Conservation (phyloP, 192 early-diverging fungal genomes). For the Mortierella antarctica region DNA sequence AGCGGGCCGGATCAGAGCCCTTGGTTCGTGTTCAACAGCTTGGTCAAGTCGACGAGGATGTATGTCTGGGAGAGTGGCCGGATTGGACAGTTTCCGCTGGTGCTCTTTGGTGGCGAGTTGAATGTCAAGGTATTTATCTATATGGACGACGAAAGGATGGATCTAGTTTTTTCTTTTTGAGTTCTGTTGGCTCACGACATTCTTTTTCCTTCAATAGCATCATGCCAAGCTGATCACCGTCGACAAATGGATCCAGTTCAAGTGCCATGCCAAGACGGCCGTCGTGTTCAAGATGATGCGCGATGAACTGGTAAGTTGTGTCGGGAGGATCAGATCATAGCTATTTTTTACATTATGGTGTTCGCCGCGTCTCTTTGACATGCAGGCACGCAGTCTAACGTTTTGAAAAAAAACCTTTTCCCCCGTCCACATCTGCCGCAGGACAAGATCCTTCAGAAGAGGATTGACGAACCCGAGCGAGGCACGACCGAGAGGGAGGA, state of each 20-base stretch:
- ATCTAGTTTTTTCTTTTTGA: too few species aligned
- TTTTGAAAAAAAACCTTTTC: background rate
- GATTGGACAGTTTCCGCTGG: constrained; percentile 54
- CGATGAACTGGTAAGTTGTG: constrained; percentile 54
- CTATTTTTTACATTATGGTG: background rate
- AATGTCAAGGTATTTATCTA: constrained; percentile 55
- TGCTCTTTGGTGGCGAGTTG: constrained; percentile 62
- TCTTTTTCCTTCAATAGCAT: constrained; percentile 41
- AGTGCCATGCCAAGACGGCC: constrained; percentile 64
- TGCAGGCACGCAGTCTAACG: background rate
- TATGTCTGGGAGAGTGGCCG: constrained; percentile 64
- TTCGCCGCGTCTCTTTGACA: too few species aligned
- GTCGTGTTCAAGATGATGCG: constrained; percentile 63
- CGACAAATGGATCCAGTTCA: constrained; percentile 65
- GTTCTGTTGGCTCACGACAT: background rate
- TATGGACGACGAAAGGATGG: background rate
- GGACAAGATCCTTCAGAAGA: constrained; percentile 52
- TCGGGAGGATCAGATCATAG: background rate
- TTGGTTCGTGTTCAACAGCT: constrained; percentile 64
- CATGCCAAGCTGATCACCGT: constrained; percentile 53
- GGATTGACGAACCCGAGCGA: constrained; percentile 47
- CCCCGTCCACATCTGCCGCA: background rate
- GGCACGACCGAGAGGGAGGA: constrained; percentile 42
- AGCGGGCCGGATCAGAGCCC: constrained; percentile 28
- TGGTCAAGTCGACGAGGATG: constrained; percentile 59